Evolutionary conservation across 176 grass and related monocot genomes (phyloP).

Genomic region (Guadua angustifolia): DNA sequence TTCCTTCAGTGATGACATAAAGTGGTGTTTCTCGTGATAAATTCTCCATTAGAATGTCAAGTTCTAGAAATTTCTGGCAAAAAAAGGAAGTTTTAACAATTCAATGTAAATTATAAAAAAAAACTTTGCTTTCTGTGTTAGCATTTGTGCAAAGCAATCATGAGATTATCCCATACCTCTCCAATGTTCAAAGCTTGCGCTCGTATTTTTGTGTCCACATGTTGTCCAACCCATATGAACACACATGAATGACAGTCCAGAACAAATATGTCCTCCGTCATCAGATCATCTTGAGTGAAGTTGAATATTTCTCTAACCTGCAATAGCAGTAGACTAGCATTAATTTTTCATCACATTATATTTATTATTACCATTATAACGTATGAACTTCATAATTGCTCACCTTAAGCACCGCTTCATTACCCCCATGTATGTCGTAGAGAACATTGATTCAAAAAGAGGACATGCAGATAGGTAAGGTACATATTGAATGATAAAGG

Average conservation of each 20-base stretch:
- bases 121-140: neutral
- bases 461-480: slow-evolving; percentile 39
- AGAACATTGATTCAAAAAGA: slow-evolving; percentile 47
- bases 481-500: slow-evolving; percentile 39
- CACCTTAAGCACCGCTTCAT: slow-evolving; percentile 92
- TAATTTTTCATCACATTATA: slow-evolving; percentile 27
- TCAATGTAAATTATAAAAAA: neutral
- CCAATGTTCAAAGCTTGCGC: slow-evolving; percentile 86
- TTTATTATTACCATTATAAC: slow-evolving; percentile 28
- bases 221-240: slow-evolving; percentile 86
- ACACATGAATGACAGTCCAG: slow-evolving; percentile 85
- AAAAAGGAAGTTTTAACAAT: slow-evolving; percentile 14
- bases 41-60: slow-evolving; percentile 92
- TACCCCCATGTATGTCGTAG: slow-evolving; percentile 41
- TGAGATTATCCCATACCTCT: slow-evolving; percentile 61
- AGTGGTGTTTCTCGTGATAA: slow-evolving; percentile 74
- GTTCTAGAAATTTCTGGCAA: slow-evolving; percentile 87
- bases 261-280: slow-evolving; percentile 96
- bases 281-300: slow-evolving; percentile 96
- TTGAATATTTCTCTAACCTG: slow-evolving; percentile 99
- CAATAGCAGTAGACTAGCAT: slow-evolving; percentile 44
- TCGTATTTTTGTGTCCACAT: slow-evolving; percentile 72
- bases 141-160: slow-evolving; percentile 29
- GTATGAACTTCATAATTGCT: slow-evolving; percentile 37
- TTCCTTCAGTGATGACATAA: slow-evolving; percentile 89